Conservation (phyloP, 2,329 filamentous ascomycete genomes). For the Hypomyces perniciosus region DNA sequence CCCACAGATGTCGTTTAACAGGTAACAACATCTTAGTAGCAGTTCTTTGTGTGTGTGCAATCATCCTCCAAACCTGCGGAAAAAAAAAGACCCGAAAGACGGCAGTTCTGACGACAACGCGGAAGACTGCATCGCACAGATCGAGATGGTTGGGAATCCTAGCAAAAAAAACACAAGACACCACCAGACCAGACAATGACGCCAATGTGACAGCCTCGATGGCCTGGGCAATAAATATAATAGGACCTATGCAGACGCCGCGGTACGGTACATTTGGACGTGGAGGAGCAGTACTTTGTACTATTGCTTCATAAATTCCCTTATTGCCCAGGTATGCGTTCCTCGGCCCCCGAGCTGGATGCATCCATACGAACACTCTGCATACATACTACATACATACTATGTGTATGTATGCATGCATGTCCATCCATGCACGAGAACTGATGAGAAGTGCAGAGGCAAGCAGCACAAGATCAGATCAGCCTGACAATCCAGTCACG, state of each 20-base stretch:
- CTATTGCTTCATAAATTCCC: too few species aligned
- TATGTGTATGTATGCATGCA: neutral
- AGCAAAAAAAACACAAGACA: neutral
- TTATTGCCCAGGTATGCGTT: too few species aligned
- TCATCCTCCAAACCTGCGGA: too few species aligned
- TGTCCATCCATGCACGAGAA: neutral
- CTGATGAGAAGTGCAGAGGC: neutral
- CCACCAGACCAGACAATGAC: neutral
- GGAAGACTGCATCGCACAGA: neutral
- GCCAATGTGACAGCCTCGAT: neutral
- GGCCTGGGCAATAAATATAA: neutral
- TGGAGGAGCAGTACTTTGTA: too few species aligned
- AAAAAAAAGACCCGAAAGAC: too few species aligned
- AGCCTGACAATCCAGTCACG: slow-evolving; percentile 43
- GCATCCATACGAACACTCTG: neutral
- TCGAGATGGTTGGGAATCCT: neutral
- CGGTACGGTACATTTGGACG: too few species aligned
- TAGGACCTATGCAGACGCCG: too few species aligned
- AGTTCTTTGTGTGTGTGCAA: too few species aligned
- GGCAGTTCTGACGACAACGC: neutral
- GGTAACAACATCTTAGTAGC: too few species aligned
- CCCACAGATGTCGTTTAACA: too few species aligned
- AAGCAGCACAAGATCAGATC: slow-evolving; percentile 33
- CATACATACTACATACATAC: neutral
- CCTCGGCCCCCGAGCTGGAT: too few species aligned